Base-by-base conservation (phyloP, 2,329 filamentous ascomycete species). In the Nemania serpens region DNA sequence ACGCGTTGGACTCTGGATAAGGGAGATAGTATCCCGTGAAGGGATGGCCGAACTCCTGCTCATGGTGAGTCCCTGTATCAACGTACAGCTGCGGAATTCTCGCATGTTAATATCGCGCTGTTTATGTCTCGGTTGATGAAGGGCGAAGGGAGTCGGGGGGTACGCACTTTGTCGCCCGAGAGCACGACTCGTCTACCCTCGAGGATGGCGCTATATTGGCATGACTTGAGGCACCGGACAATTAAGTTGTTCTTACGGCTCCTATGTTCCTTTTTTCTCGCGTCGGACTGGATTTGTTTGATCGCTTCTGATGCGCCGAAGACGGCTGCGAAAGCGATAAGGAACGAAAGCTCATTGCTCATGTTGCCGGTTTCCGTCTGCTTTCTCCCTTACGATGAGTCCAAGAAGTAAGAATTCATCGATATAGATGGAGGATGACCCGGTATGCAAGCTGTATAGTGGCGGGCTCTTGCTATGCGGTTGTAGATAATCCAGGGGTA, bases 11-110 rank as follows among this genome's bases (percentile, higher is more conserved):
- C 6, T 83, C 82, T 4, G 83, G 83, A 65, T 85, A 85, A 0
- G 82, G 80, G 12, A 86, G 75, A 66, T 80, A 85, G 66, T 86
- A 86, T 15, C 83, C 84, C 2, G 82, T 77, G 66, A 84, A 85
- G 0, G 80, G 78, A 67, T 86, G 83, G 1, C 81, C 79, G 52
- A 71, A 71, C 12, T 56, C 54, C 36, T 67, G 59, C 0, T 73
- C 68, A 36, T 74, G 67, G 39, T 75, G 64, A 49, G 70, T 60
- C 37, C 74, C 76, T 3, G 78, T 81, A 65, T 83, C 82, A 22
- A 84, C 76, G 66, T 81, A 82, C 25, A 83, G 71, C 74, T 78
- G 55, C 39, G 34, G 13, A 9, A 11, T 22, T 15, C 36, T 1
- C 12, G 9, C 25, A 42, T 20, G 25, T 22, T 41, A 50, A 59